Evolutionary conservation across 2,329 filamentous ascomycete species (phyloP), one percentile per base, ranked within the genome.

Genomic region (Calycina marina): DNA sequence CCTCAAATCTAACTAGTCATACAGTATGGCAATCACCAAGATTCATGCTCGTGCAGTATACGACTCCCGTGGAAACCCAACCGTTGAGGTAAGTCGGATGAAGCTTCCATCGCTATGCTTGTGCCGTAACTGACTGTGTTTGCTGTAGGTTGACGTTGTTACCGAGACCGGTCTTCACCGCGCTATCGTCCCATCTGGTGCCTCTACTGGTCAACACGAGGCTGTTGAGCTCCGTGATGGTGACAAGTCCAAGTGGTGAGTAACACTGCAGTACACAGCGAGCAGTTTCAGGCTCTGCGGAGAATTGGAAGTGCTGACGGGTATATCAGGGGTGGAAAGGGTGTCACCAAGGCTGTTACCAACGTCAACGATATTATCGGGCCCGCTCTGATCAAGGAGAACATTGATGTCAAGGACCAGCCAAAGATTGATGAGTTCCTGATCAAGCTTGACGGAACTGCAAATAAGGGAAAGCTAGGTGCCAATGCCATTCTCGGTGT

Each of bases 51-150:
- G 90, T 58, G 86, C 79, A 56, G 85, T 98, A 69, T 98, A 88
- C 75, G 90, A 98, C 74, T 96, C 90, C 61, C 88, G 90, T 58
- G 74, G 74, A 59, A 98, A 98, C 77, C 90, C 90, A 55, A 98
- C 90, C 58, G 88, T 94, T 56, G 88, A 96, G 72, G 20, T 22
- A 22, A n/a, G 20, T 22, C n/a, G n/a, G n/a, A n/a, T n/a, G n/a
- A n/a, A n/a, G n/a, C n/a, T n/a, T n/a, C n/a, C n/a, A n/a, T n/a
- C n/a, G n/a, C n/a, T n/a, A n/a, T n/a, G n/a, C n/a, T n/a, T n/a
- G n/a, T n/a, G n/a, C n/a, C n/a, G n/a, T n/a, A n/a, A n/a, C n/a
- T n/a, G n/a, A n/a, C n/a, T n/a, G n/a, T n/a, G n/a, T n/a, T n/a
- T 22, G 20, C 8, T 9, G n/a, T 9, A 22, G 20, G 88, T 96